Base-by-base conservation (phyloP, 306 rosid genomes). In the Gastrolobium villosum region DNA sequence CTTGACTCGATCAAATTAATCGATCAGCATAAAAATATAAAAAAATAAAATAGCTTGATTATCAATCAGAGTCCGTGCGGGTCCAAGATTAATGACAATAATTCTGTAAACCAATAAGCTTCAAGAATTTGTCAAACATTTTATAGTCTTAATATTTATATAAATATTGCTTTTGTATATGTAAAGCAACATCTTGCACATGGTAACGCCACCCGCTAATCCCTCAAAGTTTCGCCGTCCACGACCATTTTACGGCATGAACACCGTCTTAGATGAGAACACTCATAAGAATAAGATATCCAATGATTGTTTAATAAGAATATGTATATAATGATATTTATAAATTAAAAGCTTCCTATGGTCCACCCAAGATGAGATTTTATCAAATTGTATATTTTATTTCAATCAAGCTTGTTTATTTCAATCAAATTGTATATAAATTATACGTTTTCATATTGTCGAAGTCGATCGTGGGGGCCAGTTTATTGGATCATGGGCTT, bases 401-500 rank as follows among this genome's bases (percentile, higher is more conserved):
- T n/a, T n/a, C n/a, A n/a, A n/a, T n/a, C n/a, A n/a, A n/a, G n/a
- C n/a, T n/a, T n/a, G n/a, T n/a, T n/a, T n/a, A n/a, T n/a, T n/a
- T n/a, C n/a, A n/a, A 75, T 67, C 37, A 45, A 77, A 28, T 65
- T 64, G 7, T 1, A 30, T 55, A 36, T 13, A 31, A 34, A 55
- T 6, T 34, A 26, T 53, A 44, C 65, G 3, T 37, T 60, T 41
- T 49, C 45, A 82, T 75, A 67, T 10, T 76, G 43, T 56, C 72
- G 53, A 65, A 67, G 79, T 55, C 49, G 70, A 65, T 78, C 36
- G 73, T 82, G 68, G 76, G 79, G 76, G 43, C 57, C 76, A 66
- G 43, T 84, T 79, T 85, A 83, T 85, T 74, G 88, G 95, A 86
- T 88, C 92, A 60, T 79, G 92, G 63, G 74, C 54, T 70, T 53